Base-by-base conservation (phyloP, 2,329 filamentous ascomycete species). In the Boeremia exigua region DNA sequence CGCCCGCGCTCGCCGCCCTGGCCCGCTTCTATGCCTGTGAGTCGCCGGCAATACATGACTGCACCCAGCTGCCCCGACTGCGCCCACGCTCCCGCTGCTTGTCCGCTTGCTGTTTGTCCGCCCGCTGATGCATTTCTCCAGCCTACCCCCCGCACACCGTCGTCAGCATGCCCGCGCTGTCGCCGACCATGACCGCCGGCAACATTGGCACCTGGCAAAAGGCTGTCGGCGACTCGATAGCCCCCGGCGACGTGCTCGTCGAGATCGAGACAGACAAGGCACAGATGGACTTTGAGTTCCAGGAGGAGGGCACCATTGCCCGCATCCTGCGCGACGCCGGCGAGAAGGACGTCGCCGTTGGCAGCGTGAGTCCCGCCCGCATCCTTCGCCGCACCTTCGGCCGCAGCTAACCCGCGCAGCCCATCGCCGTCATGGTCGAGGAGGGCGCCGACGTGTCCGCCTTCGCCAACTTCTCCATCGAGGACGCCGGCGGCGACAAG, bases 281-380 rank as follows among this genome's bases (percentile, higher is more conserved):
- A 63, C 95, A 98, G 83, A 99, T 99, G 95, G 95, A 99, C 83
- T 98, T 99, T 77, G 95, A 99, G 80, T 98, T 96, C 81, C 95
- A 99, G 80, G 95, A 99, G 74, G 95, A 98, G 77, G 95, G 94
- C 82, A 86, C 96, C 58, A 84, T 99, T 67, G 94, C 95, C 72
- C 96, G 96, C 85, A 85, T 98, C 62, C 83, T 99, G 73, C 95
- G 92, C 82, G 90, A 96, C 40, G 88, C 89, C 58, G 96, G 96
- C 65, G 89, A 89, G 79, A 99, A 98, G 84, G 95, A 99, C 77
- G 82, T 99, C 60, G 78, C 94, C 28, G 92, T 99, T 70, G 95
- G 95, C 77, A 95, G 90, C 79, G 95, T 99, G 86, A 82, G 69
- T 67, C 27, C 12, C 36, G 2, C n/a, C 27, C 19, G 23, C 11